Evolutionary conservation across 306 rosid genomes (phyloP).

Genomic region (Sesbania bispinosa): DNA sequence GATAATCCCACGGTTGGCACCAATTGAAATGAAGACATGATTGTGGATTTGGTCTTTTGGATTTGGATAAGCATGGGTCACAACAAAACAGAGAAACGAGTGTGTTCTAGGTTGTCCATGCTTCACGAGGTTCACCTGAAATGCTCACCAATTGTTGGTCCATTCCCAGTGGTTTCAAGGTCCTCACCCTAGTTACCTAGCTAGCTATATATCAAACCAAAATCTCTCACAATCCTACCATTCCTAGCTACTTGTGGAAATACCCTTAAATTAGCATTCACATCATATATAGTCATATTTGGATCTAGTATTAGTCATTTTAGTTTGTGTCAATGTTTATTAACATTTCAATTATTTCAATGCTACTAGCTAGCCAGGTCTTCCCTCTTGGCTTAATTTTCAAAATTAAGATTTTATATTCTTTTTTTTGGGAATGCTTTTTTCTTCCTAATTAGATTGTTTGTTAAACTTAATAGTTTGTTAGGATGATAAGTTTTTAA

Average conservation of each 20-base stretch:
- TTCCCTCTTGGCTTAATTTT: background rate
- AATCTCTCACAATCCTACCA: constrained; percentile 20
- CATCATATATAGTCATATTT: background rate
- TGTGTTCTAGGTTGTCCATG: constrained; percentile 32
- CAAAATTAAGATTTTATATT: background rate
- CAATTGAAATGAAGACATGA: background rate
- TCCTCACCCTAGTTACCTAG: constrained; percentile 29
- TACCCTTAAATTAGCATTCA: background rate
- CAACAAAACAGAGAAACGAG: background rate
- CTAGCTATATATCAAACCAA: background rate
- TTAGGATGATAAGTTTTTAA: too few species aligned
- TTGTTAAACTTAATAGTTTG: too few species aligned
- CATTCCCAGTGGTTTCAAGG: constrained; percentile 32
- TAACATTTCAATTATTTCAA: too few species aligned
- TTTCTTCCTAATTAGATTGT: too few species aligned
- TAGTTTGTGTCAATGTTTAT: background rate
- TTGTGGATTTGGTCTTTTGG: too few species aligned
- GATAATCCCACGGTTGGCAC: background rate
- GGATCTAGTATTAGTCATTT: background rate
- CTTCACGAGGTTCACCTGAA: constrained; percentile 38
- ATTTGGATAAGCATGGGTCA: constrained; percentile 32
- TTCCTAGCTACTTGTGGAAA: constrained; percentile 7
- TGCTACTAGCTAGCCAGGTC: background rate
- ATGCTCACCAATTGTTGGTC: constrained; percentile 34
- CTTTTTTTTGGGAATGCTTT: background rate